Base-by-base conservation (phyloP, 2,329 filamentous ascomycete genomes). In the Fusarium metavorans region DNA sequence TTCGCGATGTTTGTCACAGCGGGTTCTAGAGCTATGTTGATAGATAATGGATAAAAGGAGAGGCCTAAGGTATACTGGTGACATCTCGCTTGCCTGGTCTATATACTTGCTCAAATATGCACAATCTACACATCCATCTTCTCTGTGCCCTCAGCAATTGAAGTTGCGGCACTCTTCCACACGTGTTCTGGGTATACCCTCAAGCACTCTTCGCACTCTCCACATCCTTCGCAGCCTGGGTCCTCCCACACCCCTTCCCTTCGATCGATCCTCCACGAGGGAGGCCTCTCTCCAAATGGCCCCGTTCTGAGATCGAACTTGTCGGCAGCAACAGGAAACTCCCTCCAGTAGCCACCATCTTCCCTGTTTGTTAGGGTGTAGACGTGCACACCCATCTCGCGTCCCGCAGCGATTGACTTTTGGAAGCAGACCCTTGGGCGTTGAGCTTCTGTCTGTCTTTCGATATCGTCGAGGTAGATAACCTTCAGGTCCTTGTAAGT, bases 231-330 rank as follows among this genome's bases (percentile, higher is more conserved):
- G 10, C 74, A 77, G 1, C 62, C 54, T 6, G 67, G 60, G 6
- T 64, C 57, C 1, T 57, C 75, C 73, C 71, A 74, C 18, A 74
- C 32, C 2, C 75, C 70, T 20, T 54, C 63, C 1, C 25, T 7
- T 6, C 66, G 34, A 35, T 59, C 57, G 0, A 77, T 7, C 56
- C n/a, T 68, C 73, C 66, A 76, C 0, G 61, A 64, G 2, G 10
- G 18, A 0, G 75, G 75, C 9, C 75, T 77, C 6, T 76, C 45
- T 0, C 66, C 68, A 13, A 25, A 64, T 7, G 45, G 41, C 0
- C 68, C 64, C 2, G 73, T 72, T 32, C 69, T 77, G 8, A 77
- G 6, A 27, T 73, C 68, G n/a, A 64, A 77, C 5, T 18, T 30
- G 11, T 76, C 73, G 5, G 66, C 75, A 4, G 37, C 66, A 13